These are phyloP conservation scores for Aspergillus pseudonomiae DNA, from an alignment of 2,329 filamentous ascomycete genomes.

Conservation along the genomic window DNA sequence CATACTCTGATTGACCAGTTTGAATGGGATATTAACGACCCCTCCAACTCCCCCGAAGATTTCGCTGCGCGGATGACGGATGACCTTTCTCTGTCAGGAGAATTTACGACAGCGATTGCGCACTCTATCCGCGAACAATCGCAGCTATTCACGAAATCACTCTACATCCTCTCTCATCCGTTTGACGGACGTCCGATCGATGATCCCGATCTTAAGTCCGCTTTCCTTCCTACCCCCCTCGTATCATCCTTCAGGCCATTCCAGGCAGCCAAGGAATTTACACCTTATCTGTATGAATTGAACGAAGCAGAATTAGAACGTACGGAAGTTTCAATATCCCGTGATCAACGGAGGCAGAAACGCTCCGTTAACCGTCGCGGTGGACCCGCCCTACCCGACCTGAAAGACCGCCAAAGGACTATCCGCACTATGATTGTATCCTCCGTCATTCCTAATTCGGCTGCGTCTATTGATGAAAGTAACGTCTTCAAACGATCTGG, in stretches of 20 bases:
- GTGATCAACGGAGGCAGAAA: conserved; percentile 93
- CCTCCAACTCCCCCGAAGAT: conserved; percentile 88
- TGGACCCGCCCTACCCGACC: conserved; percentile 89
- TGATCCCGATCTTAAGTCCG: conserved; percentile 82
- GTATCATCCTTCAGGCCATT: conserved; percentile 83
- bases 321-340: conserved; percentile 88
- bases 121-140: conserved; percentile 96
- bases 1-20: conserved; percentile 96
- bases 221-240: conserved; percentile 84
- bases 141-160: conserved; percentile 88
- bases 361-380: conserved; percentile 91
- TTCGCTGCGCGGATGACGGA: conserved; percentile 88
- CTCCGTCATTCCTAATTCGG: conserved; percentile 86
- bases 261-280: conserved; percentile 91
- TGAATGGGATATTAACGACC: conserved; percentile 98
- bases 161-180: conserved; percentile 90
- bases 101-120: conserved; percentile 96
- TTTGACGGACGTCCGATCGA: conserved; percentile 94
- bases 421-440: conserved; percentile 92
- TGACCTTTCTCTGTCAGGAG: conserved; percentile 87
- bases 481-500: conserved; percentile 80
- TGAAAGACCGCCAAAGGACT: conserved; percentile 91
- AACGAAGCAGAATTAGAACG: conserved; percentile 87
- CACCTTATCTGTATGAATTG: conserved; percentile 90
- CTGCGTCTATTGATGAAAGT: conserved; percentile 77